A percentile compares a stretch with the other conserved stretches of the same genome.
phyloP scores from a whole-genome alignment of 345 rosid genomes.

The Rhizophora apiculata region DNA sequence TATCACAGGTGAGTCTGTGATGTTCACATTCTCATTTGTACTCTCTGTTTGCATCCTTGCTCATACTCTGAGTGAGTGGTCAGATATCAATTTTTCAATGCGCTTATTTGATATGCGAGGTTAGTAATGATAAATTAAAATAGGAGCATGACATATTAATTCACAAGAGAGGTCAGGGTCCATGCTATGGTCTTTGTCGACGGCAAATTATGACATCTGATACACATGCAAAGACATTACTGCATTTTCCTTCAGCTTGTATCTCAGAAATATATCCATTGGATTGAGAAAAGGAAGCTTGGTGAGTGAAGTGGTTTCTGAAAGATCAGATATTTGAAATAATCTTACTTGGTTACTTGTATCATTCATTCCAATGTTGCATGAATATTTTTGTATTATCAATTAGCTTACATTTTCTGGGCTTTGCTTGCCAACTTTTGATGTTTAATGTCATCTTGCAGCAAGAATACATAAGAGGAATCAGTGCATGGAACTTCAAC shows the following conservation, averaged over 20 bases:
- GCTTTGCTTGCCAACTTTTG: background rate
- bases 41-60: background rate
- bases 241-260: too few relatives aligned
- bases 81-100: background rate
- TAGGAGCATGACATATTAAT: too few relatives aligned
- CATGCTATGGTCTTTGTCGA: too few relatives aligned
- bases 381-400: background rate
- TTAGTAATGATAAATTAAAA: too few relatives aligned
- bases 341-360: background rate
- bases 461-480: slow-evolving; percentile 94
- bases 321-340: background rate
- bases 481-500: slow-evolving; percentile 97
- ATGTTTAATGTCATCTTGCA: slow-evolving; percentile 35
- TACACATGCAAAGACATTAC: too few relatives aligned
- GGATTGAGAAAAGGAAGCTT: too few relatives aligned
- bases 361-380: slow-evolving; percentile 2
- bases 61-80: background rate
- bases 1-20: slow-evolving; percentile 87
- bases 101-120: too few relatives aligned
- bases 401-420: background rate
- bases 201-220: too few relatives aligned
- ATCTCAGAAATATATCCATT: too few relatives aligned
- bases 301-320: background rate
- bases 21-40: background rate
- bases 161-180: too few relatives aligned